Percentiles rank a stretch among this genome's conserved stretches.
Conservation (phyloP, 805 yeast genomes). For the Kazachstania psychrophila region DNA sequence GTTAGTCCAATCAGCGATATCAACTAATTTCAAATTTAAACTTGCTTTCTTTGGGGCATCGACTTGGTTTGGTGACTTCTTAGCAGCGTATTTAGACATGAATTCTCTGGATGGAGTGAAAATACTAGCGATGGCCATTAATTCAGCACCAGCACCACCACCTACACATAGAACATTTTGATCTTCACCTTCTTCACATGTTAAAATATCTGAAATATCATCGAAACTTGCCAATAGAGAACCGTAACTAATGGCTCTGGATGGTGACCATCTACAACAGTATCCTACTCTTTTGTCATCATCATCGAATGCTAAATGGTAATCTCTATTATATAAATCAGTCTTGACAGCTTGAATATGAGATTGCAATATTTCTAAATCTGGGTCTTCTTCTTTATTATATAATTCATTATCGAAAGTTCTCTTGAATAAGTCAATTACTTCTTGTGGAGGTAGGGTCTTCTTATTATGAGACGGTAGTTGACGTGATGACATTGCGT, state of each 20-base stretch:
- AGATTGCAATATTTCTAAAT: conserved; percentile 10
- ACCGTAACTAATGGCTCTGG: conserved; percentile 66
- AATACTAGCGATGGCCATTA: conserved; percentile 52
- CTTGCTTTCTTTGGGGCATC: conserved; percentile 10
- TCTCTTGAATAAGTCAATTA: conserved; percentile 24
- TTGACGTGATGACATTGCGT: not conserved
- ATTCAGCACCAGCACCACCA: conserved; percentile 86
- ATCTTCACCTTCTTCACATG: conserved; percentile 10
- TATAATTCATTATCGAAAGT: conserved; percentile 23
- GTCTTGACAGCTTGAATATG: conserved; percentile 61
- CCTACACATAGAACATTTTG: conserved; percentile 55
- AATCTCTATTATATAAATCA: conserved; percentile 61
- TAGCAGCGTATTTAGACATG: conserved; percentile 12
- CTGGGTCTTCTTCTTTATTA: conserved; percentile 7
- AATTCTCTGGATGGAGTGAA: conserved; percentile 34
- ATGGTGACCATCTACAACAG: conserved; percentile 78
- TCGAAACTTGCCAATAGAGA: conserved; percentile 50
- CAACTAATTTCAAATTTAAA: conserved; percentile 49
- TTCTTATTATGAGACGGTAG: conserved; percentile 18
- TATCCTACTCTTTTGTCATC: conserved; percentile 65
- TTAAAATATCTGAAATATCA: conserved; percentile 19
- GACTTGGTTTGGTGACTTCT: conserved; percentile 1
- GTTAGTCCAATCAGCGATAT: conserved; percentile 68
- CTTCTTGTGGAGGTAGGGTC: conserved; percentile 25
- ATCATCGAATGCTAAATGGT: conserved; percentile 55